Evolutionary conservation across 441 rosid genomes (phyloP), one percentile per base, ranked within the genome.

Genomic region (Bocquillonia castaneifolia): DNA sequence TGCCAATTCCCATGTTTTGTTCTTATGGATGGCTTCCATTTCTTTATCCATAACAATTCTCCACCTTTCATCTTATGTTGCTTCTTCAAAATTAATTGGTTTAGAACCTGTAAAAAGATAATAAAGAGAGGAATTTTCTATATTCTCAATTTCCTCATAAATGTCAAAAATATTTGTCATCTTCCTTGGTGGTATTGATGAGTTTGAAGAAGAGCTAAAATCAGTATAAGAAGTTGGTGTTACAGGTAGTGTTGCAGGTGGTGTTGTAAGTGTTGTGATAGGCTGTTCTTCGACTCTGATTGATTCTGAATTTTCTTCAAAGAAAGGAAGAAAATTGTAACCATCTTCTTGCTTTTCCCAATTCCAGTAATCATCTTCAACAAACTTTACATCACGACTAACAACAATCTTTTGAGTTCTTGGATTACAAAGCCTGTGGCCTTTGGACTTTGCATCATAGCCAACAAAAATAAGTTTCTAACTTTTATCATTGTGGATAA

Each of bases 81-180:
- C 73, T 47, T 70, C 34, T 28, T 53, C 12, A 52, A 70, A 63
- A 6, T 14, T 20, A 5, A 63, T 34, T 0, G 51, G 50, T 13
- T 72, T 18, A 0, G 2, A 10, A 48, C 28, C 20, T 10, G 34
- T 23, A 63, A 62, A 37, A 36, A 63, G 47, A 32, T 36, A 63
- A 56, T 18, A 71, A 18, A 54, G 12, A 23, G 45, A 0, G 4
- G 9, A 20, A 64, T 64, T 15, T 1, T 54, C 5, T 3, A 53
- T 9, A 10, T 55, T 25, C 6, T 71, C 20, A 26, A 20, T 54
- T n/a, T 23, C 17, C 0, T 10, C 56, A 42, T 71, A 63, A 32
- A 71, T 26, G 14, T 62, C 36, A 12, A 32, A 6, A 1, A 68
- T 20, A 12, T 0, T 15, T 29, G 22, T 57, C 17, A 25, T 42